A percentile compares a stretch with the other conserved stretches of the same genome.
Evolutionary conservation across 2,329 filamentous ascomycete genomes (phyloP).

Genomic region (Alternaria panax): DNA sequence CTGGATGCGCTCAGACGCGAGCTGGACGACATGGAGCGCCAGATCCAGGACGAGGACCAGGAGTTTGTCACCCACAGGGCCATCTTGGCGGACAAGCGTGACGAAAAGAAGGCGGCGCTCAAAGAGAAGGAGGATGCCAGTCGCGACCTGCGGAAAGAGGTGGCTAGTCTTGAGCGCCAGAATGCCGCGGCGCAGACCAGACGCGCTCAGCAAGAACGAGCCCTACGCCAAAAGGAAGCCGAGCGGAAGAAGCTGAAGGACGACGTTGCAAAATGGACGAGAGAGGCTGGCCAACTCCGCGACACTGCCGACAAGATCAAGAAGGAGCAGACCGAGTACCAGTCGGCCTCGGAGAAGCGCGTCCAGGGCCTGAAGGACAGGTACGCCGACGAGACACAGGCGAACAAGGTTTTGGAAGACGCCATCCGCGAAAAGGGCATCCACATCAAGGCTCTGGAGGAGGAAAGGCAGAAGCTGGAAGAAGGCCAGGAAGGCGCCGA

Average conservation of each 20-base stretch:
- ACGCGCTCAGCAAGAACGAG: slow-evolving; percentile 77
- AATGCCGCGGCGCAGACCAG: slow-evolving; percentile 83
- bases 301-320: slow-evolving; percentile 60
- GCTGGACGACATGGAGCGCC: slow-evolving; percentile 76
- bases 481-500: slow-evolving; percentile 53
- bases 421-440: slow-evolving; percentile 75
- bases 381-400: slow-evolving; percentile 51
- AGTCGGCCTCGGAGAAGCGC: slow-evolving; percentile 48
- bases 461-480: slow-evolving; percentile 66
- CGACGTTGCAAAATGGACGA: slow-evolving; percentile 72
- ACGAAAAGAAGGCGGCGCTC: slow-evolving; percentile 76
- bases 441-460: slow-evolving; percentile 76
- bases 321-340: slow-evolving; percentile 49
- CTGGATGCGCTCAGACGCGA: slow-evolving; percentile 83
- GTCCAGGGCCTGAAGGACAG: slow-evolving; percentile 53
- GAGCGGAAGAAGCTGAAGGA: slow-evolving; percentile 75
- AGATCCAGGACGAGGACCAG: slow-evolving; percentile 69
- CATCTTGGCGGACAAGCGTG: slow-evolving; percentile 74
- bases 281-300: slow-evolving; percentile 65
- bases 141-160: slow-evolving; percentile 80
- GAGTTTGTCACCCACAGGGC: slow-evolving; percentile 56
- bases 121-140: slow-evolving; percentile 93
- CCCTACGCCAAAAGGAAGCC: slow-evolving; percentile 71
- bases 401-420: slow-evolving; percentile 71
- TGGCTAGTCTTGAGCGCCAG: slow-evolving; percentile 78